phyloP scores from a whole-genome alignment of 106 monocot genomes.

The Dendrobium chrysotoxum region DNA sequence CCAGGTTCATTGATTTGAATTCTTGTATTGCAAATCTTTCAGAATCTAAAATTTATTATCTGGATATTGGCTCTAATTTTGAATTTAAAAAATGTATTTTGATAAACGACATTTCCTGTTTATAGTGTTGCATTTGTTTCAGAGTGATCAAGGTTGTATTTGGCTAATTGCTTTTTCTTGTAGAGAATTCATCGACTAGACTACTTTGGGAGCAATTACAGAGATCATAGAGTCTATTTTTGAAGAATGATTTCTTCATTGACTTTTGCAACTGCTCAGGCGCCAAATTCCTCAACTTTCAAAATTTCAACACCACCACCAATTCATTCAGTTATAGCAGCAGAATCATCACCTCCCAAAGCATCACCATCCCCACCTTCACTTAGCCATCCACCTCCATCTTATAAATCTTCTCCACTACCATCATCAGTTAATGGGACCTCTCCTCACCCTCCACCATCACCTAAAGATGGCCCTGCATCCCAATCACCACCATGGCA shows the following conservation, averaged over 20 bases:
- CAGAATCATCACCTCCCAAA: background rate
- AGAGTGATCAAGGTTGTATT: background rate
- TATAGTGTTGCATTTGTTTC: background rate
- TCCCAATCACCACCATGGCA: constrained; percentile 2
- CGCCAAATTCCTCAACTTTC: background rate
- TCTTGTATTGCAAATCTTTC: no score
- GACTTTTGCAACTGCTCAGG: background rate
- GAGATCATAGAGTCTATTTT: constrained; percentile 12
- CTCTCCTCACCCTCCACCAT: background rate
- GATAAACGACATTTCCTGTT: no score
- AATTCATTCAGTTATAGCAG: background rate
- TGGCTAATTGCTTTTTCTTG: background rate
- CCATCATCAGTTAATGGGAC: background rate
- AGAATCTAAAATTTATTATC: no score
- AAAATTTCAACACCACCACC: constrained; percentile 6
- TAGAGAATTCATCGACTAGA: background rate
- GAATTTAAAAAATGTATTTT: no score
- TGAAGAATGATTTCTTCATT: constrained; percentile 10
- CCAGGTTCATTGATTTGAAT: no score
- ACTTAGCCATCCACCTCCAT: background rate
- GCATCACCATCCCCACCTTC: constrained; percentile 2
- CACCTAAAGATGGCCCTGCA: constrained; percentile 8
- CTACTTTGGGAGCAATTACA: background rate
- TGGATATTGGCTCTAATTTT: no score
- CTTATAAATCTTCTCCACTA: constrained; percentile 10